These are phyloP conservation scores for Metarhizium guizhouense DNA, from an alignment of 2,329 filamentous ascomycete species.

Conservation along the genomic window DNA sequence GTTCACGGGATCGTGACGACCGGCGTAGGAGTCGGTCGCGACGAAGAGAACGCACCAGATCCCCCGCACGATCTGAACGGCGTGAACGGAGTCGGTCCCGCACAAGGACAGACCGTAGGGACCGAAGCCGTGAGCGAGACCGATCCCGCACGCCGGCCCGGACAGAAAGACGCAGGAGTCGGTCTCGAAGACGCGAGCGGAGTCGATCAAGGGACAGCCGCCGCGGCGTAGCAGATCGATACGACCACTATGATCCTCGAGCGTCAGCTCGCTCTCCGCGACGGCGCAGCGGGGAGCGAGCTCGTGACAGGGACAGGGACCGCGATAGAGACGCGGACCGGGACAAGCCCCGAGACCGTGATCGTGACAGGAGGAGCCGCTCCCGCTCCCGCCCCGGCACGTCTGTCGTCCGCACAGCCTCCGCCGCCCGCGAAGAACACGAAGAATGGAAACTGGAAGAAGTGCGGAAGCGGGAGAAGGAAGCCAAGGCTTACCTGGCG, in stretches of 20 bases:
- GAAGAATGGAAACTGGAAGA: conserved; percentile 53
- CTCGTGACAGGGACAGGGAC: conserved; percentile 13
- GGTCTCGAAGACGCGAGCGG: conserved; percentile 12
- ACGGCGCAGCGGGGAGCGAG: conserved; percentile 18
- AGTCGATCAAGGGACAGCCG: conserved; percentile 15
- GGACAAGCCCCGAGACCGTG: conserved; percentile 3
- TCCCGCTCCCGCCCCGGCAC: conserved; percentile 33
- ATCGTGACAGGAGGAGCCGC: conserved; percentile 27
- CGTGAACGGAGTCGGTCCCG: conserved; percentile 17
- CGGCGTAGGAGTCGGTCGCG: conserved; percentile 26
- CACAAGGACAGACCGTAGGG: conserved; percentile 4
- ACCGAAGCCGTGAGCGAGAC: conserved; percentile 17
- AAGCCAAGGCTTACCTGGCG: conserved; percentile 55
- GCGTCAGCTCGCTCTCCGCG: conserved; percentile 13
- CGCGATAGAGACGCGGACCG: conserved; percentile 14
- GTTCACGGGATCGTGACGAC: conserved; percentile 23
- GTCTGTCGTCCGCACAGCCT: conserved; percentile 26
- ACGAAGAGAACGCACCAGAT: conserved; percentile 21
- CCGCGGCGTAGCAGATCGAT: conserved; percentile 6
- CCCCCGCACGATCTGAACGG: conserved; percentile 23
- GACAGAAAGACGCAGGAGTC: conserved; percentile 6
- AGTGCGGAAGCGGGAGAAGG: conserved; percentile 52
- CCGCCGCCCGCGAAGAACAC: conserved; percentile 35
- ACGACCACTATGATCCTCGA: conserved; percentile 13
- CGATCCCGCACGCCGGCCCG: conserved; percentile 4